Percentiles rank a stretch among this genome's conserved stretches.
Conservation (phyloP, 352 stramenopile genomes). For the Phytophthora vignae region DNA sequence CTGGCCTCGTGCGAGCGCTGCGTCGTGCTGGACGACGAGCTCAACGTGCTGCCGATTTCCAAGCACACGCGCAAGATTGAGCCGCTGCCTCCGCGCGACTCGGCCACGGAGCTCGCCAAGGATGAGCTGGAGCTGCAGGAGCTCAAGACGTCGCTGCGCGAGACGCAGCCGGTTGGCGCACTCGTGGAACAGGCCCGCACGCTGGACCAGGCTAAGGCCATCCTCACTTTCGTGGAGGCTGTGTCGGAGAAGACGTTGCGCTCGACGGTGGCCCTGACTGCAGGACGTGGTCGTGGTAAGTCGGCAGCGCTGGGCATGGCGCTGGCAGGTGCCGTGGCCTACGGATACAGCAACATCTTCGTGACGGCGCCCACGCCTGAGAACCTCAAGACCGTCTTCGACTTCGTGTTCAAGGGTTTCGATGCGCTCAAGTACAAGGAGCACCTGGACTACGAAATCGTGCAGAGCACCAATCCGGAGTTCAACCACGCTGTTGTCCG, state of each 20-base stretch:
- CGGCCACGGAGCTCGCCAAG: conserved; percentile 62
- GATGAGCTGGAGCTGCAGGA: conserved; percentile 93
- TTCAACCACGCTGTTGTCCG: conserved; percentile 92
- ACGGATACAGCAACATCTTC: conserved; percentile 95
- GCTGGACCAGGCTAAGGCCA: conserved; percentile 95
- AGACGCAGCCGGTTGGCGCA: conserved; percentile 95
- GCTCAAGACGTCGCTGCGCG: conserved; percentile 95
- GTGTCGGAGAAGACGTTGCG: conserved; percentile 97
- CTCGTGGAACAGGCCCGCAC: conserved; percentile 96
- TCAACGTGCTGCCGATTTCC: conserved; percentile 98
- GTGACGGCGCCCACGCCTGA: conserved; percentile 98
- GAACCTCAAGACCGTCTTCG: conserved; percentile 99
- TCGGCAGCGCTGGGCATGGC: conserved; percentile 98
- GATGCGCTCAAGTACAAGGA: conserved; percentile 95
- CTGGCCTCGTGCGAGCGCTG: conserved; percentile 95
- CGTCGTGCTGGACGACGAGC: conserved; percentile 99
- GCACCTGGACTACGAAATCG: conserved; percentile 98
- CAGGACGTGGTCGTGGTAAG: conserved; percentile 93
- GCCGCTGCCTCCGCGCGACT: conserved; percentile 69
- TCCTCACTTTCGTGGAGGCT: conserved; percentile 98
- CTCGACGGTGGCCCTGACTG: conserved; percentile 96
- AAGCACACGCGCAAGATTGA: conserved; percentile 93
- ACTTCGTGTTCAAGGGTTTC: conserved; percentile 98
- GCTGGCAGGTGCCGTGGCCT: conserved; percentile 81
- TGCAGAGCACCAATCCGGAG: conserved; percentile 88